A percentile compares a stretch with the other conserved stretches of the same genome.
Evolutionary conservation across 371 early-diverging fungal genomes (phyloP).

Genomic region (Mortierella sp.): DNA sequence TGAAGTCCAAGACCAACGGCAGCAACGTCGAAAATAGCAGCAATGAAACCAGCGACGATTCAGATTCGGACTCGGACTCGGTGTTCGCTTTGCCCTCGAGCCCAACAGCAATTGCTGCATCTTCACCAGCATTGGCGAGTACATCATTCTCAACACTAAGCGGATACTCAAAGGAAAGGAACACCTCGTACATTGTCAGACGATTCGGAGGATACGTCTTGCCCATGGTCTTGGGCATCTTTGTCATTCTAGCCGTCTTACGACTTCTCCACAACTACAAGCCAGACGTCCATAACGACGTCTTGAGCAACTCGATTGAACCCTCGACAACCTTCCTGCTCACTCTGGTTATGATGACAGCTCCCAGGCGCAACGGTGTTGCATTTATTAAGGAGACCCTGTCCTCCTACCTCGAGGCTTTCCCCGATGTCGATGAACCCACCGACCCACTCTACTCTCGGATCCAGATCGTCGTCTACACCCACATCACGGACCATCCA

Average conservation of each 20-base stretch:
- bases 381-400: constrained; percentile 66
- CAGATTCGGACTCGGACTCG: neutral
- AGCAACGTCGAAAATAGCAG: neutral
- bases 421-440: constrained; percentile 60
- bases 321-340: constrained; percentile 60
- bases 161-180: neutral
- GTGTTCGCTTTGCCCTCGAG: neutral
- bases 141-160: neutral
- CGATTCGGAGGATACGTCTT: constrained; percentile 25
- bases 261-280: constrained; percentile 58
- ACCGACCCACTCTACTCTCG: constrained; percentile 64
- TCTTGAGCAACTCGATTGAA: constrained; percentile 60
- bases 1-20: neutral
- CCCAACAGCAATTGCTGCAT: neutral
- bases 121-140: neutral
- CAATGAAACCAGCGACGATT: neutral
- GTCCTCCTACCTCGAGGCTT: constrained; percentile 66
- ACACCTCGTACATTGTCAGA: constrained; percentile 13
- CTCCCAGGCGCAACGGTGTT: constrained; percentile 70
- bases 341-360: constrained; percentile 72
- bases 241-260: constrained; percentile 17
- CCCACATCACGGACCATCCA: constrained; percentile 71
- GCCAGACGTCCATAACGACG: constrained; percentile 55
- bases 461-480: constrained; percentile 69
- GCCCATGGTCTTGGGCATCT: constrained; percentile 21